Percentiles rank a stretch among this genome's conserved stretches.
Conservation (phyloP, 139 green algal species). For the Closterium sp. region DNA sequence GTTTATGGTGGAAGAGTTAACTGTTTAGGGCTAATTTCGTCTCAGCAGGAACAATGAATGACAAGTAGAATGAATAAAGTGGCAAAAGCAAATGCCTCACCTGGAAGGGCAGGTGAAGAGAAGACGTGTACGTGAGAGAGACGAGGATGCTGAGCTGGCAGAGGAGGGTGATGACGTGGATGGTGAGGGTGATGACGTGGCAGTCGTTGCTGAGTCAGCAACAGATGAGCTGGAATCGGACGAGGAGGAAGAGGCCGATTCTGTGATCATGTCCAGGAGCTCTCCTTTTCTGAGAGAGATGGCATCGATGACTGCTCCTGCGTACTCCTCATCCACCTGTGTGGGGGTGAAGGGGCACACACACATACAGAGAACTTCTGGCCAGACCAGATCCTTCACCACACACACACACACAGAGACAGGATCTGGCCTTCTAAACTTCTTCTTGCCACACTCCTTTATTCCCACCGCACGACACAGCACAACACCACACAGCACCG, state of each 20-base stretch:
- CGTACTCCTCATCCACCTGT: slow-evolving; percentile 63
- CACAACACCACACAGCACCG: not conserved
- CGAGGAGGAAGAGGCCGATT: not conserved
- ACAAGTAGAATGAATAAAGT: no score
- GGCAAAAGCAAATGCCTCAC: not conserved
- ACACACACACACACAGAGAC: no score
- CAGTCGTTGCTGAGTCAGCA: not conserved
- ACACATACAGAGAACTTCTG: no score
- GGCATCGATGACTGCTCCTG: slow-evolving; percentile 67
- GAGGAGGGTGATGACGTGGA: not conserved
- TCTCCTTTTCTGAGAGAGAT: slow-evolving; percentile 58
- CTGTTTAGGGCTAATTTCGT: no score
- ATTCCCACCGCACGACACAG: not conserved
- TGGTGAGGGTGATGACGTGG: slow-evolving; percentile 22
- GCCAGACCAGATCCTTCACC: no score
- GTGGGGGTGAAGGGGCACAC: no score
- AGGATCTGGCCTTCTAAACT: no score
- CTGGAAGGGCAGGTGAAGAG: slow-evolving; percentile 65
- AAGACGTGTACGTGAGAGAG: slow-evolving; percentile 61
- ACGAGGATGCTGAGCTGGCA: not conserved
- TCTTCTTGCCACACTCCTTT: no score
- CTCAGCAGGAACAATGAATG: no score
- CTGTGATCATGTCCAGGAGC: slow-evolving; percentile 67
- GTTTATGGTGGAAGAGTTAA: no score
- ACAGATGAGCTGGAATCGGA: not conserved